Conservation (phyloP, 305 asterid genomes). For the Fraxinus platypoda region DNA sequence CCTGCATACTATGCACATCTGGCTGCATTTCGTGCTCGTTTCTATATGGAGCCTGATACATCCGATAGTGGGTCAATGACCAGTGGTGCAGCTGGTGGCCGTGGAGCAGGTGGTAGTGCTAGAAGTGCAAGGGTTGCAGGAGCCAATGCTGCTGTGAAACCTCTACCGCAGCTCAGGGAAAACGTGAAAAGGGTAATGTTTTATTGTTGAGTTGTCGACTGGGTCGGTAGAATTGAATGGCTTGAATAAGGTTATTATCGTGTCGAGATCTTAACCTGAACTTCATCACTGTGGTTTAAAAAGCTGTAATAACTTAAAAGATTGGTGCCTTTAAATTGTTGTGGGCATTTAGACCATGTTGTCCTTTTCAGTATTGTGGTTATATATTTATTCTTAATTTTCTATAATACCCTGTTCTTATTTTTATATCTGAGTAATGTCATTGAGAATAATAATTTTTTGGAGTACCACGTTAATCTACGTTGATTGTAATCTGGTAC, state of each 20-base stretch:
- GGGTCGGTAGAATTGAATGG: background rate
- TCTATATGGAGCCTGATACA: constrained; percentile 88
- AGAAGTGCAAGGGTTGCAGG: constrained; percentile 61
- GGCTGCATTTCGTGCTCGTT: constrained; percentile 97
- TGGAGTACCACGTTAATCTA: background rate
- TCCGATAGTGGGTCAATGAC: constrained; percentile 82
- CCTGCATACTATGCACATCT: constrained; percentile 96
- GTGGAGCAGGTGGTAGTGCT: constrained; percentile 43
- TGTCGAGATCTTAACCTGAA: background rate
- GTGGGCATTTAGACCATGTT: background rate
- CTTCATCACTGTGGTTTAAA: background rate
- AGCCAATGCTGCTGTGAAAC: constrained; percentile 65
- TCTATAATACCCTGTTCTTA: background rate
- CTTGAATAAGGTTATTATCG: background rate
- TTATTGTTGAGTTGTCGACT: constrained; percentile 50
- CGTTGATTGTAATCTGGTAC: background rate
- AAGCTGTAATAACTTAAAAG: background rate
- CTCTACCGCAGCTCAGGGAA: constrained; percentile 86
- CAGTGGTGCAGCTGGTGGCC: constrained; percentile 56
- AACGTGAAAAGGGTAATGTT: constrained; percentile 93
- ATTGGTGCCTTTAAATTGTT: background rate
- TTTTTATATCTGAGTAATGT: background rate
- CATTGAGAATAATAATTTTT: background rate
- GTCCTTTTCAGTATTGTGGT: background rate
- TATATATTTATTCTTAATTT: background rate